A percentile compares a stretch with the other conserved stretches of the same genome.
Evolutionary conservation across 116 monocot species (phyloP).

Genomic region (Posidonia oceanica): DNA sequence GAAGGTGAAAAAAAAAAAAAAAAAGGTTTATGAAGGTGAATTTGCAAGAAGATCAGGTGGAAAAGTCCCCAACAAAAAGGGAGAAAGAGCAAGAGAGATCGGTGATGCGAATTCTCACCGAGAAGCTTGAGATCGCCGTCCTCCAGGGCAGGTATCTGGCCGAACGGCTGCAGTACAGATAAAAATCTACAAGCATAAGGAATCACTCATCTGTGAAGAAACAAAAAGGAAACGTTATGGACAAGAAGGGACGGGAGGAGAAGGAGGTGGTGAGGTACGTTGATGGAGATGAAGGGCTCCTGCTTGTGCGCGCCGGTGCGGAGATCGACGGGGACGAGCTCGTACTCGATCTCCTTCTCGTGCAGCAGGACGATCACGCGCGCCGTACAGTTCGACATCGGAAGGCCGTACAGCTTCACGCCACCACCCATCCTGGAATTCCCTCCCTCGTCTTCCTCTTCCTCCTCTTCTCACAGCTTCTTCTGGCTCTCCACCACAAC

Average conservation of each 20-base stretch:
- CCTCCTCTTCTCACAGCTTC: no score
- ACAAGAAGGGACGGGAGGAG: not conserved
- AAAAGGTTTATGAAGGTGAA: no score
- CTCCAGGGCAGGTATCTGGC: conserved; percentile 46
- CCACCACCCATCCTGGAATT: no score
- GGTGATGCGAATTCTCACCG: conserved; percentile 44
- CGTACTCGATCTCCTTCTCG: conserved; percentile 52
- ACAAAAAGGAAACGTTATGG: conserved; percentile 1
- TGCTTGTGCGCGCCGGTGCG: conserved; percentile 53
- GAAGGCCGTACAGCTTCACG: conserved; percentile 44
- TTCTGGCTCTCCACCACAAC: no score
- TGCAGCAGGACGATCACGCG: conserved; percentile 27
- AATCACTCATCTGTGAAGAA: not conserved
- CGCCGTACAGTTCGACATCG: conserved; percentile 34
- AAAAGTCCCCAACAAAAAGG: no score
- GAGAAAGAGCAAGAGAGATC: no score
- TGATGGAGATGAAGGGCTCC: conserved; percentile 37
- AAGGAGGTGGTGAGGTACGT: conserved; percentile 18
- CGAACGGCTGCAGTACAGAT: conserved; percentile 60
- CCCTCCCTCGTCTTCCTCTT: no score
- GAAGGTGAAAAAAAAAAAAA: no score
- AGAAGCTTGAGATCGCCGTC: conserved; percentile 56
- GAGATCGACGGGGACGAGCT: conserved; percentile 43
- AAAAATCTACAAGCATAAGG: not conserved
- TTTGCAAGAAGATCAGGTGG: no score